These are phyloP conservation scores for Capsella bursapastoris DNA, from an alignment of 345 rosid species.

Conservation along the genomic window DNA sequence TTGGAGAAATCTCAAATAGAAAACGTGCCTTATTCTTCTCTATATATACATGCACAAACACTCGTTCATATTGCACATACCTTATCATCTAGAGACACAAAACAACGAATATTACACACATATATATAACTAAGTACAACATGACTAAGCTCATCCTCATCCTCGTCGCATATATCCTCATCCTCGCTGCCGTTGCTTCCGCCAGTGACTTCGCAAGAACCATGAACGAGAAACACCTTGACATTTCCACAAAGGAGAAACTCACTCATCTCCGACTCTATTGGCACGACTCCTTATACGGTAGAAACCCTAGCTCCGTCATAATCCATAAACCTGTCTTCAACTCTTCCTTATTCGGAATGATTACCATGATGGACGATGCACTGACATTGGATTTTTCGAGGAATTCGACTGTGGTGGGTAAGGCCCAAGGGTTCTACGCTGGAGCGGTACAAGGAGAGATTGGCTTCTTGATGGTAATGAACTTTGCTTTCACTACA, in stretches of 20 bases:
- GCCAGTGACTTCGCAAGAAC: constrained; percentile 17
- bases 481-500: constrained; percentile 47
- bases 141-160: constrained; percentile 5
- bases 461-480: constrained; percentile 40
- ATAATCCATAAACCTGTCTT: constrained; percentile 22
- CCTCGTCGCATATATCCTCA: constrained; percentile 11
- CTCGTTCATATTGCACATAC: background rate
- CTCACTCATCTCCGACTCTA: constrained; percentile 44
- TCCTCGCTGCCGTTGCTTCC: constrained; percentile 7
- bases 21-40: background rate
- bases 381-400: constrained; percentile 40
- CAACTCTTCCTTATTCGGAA: constrained; percentile 39
- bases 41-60: background rate
- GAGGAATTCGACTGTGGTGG: constrained; percentile 42
- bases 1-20: background rate
- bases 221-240: constrained; percentile 19
- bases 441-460: constrained; percentile 33
- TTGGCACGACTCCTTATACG: constrained; percentile 52
- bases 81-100: background rate
- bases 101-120: background rate
- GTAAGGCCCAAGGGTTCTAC: constrained; percentile 48
- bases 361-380: constrained; percentile 46
- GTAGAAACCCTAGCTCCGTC: constrained; percentile 40
- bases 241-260: constrained; percentile 44
- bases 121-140: background rate